Evolutionary conservation across 2,329 filamentous ascomycete species (phyloP).

Genomic region (Lasiodiplodia hormozganensis): DNA sequence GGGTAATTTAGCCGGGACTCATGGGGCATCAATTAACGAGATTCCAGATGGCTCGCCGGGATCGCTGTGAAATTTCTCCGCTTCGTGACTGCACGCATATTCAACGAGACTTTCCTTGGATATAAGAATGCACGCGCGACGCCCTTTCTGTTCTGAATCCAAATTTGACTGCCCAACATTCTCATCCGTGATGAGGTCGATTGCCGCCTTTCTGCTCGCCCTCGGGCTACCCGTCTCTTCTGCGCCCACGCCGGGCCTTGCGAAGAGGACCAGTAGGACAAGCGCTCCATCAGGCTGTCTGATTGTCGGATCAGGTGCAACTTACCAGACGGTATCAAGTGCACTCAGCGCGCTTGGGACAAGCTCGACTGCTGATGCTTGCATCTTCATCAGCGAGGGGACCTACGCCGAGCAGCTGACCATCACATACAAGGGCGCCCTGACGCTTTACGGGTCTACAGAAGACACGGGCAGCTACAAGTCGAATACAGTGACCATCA

Average conservation of each 20-base stretch:
- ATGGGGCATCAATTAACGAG: not conserved
- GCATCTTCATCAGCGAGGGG: constrained; percentile 68
- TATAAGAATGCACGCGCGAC: not conserved
- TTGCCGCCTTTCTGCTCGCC: not conserved
- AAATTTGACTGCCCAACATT: not conserved
- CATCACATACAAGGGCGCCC: constrained; percentile 56
- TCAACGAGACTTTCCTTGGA: not conserved
- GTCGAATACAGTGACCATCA: constrained; percentile 65
- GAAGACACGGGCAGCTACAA: constrained; percentile 57
- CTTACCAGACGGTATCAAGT: constrained; percentile 59
- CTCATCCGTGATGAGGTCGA: not conserved
- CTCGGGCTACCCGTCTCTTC: not conserved
- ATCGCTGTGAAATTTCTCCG: not conserved
- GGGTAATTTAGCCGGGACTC: constrained; percentile 1
- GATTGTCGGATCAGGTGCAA: constrained; percentile 50
- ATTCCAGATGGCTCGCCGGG: not conserved
- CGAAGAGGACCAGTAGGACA: constrained; percentile 41
- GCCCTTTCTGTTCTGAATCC: not conserved
- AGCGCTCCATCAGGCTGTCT: constrained; percentile 59
- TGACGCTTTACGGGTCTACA: constrained; percentile 68
- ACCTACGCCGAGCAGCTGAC: constrained; percentile 68
- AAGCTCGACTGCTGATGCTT: constrained; percentile 56
- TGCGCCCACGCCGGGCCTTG: not conserved
- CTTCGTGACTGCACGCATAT: not conserved
- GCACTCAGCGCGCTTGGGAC: constrained; percentile 67